Base-by-base conservation (phyloP, 768 basidiomycete species). In the Lanmaoa pseudosensibilis region DNA sequence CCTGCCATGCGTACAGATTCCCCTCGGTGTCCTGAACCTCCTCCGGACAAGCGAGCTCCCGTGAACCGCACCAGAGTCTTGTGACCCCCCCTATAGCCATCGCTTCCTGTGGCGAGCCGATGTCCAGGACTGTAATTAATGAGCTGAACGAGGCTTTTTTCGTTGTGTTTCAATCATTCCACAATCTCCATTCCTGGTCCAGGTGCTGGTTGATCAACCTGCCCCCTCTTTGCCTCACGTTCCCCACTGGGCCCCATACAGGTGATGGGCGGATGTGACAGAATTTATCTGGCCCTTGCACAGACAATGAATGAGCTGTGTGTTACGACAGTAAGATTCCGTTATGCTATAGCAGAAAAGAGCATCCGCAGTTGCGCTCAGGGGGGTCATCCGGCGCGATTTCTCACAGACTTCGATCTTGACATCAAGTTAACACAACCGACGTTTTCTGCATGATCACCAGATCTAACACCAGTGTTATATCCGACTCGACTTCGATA, bases 401-500 rank as follows among this genome's bases (percentile, higher is more conserved):
- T 38, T 57, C 56, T 43, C 43, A 57, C 46, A 46, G 30, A 49
- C 59, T 62, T 61, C 60, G 44, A 57, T 62, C 45, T 54, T 54
- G 52, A 46, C 54, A 57, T 30, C 38, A 7, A 23, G 18, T 4
- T 25, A 30, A n/a, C 27, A 52, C 27, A 47, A 41, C 30, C 30
- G 34, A 43, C 40, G 23, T 49, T 44, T 50, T 36, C 40, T 46
- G 10, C 10, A 33, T 39, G 30, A 52, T 46, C 46, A 15, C 41
- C 12, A 30, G 50, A 54, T 53, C 50, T 37, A 19, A 51, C 38
- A 50, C 8, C 5, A 13, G 25, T 7, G 15, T 39, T 15, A 12
- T 18, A 40, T 45, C n/a, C 44, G 18, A 30, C 40, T 9, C 38
- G n/a, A 27, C 50, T 56, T 63, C 52, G 40, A 53, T 62, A 1